A percentile compares a stretch with the other conserved stretches of the same genome.
Conservation (phyloP, 106 monocot genomes). For the Cymbidium sinense region DNA sequence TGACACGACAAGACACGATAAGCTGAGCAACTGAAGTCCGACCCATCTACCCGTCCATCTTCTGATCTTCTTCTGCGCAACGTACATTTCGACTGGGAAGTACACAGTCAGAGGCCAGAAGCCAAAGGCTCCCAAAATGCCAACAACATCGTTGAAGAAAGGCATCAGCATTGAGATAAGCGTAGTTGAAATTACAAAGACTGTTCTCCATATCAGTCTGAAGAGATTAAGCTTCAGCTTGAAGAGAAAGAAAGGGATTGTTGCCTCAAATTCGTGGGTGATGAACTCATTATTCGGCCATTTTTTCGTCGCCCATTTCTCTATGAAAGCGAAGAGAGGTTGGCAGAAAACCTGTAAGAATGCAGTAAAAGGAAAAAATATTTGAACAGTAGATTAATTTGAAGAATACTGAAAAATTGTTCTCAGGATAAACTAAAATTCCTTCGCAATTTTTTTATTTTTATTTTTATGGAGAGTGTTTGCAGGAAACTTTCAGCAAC, state of each 20-base stretch:
- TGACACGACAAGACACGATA: slow-evolving; percentile 14
- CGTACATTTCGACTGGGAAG: slow-evolving; percentile 22
- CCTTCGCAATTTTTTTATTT: too few relatives aligned
- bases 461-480: too few relatives aligned
- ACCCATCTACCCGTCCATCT: slow-evolving; percentile 1
- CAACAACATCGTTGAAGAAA: slow-evolving; percentile 20
- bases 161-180: slow-evolving; percentile 17
- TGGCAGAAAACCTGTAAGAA: slow-evolving; percentile 56
- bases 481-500: too few relatives aligned
- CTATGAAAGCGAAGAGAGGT: slow-evolving; percentile 71
- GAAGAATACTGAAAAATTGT: too few relatives aligned
- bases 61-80: slow-evolving; percentile 16
- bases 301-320: slow-evolving; percentile 30
- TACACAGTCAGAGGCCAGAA: slow-evolving; percentile 24
- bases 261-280: not conserved
- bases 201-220: slow-evolving; percentile 12
- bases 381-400: too few relatives aligned
- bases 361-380: too few relatives aligned
- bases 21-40: slow-evolving; percentile 7
- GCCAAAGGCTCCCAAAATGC: slow-evolving; percentile 12
- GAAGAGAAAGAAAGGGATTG: slow-evolving; percentile 32
- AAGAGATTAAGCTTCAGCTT: slow-evolving; percentile 19
- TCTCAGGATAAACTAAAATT: too few relatives aligned
- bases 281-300: slow-evolving; percentile 16
- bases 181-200: slow-evolving; percentile 10